Evolutionary conservation across 1,284 basidiomycete species (phyloP), one percentile per base, ranked within the genome.

Genomic region (Rhodotorula sp.): DNA sequence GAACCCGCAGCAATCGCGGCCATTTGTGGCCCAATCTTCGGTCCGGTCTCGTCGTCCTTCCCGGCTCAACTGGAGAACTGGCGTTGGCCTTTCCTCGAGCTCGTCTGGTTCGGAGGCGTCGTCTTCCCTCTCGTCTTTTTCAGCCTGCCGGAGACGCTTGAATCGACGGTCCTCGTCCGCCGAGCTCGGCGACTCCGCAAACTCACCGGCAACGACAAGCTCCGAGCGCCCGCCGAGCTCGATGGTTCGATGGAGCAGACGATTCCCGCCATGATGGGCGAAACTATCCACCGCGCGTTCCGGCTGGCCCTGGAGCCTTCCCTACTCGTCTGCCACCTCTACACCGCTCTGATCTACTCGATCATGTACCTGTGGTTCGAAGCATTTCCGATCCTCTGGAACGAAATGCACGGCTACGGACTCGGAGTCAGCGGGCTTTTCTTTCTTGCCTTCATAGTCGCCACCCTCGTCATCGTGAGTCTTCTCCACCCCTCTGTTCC

Each of bases 161-260:
- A 72, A 18, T 47, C 77, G 56, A 83, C 80, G 43, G 82, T 83
- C 64, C 79, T 83, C 34, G 67, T 75, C 61, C 75, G 80, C 39
- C 79, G 82, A 5, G 81, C 83, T 10, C 64, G 71, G 29, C 71
- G 82, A 8, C 76, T 83, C 5, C 78, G 83, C 43, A 78, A 79
- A 58, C 58, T 79, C 1, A 83, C 83, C 0, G 80, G 81, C 3
- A 82, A 83, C 76, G 47, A 73, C 10, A 65, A 80, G 48, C 75
- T 83, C 26, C 76, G 73, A 39, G 78, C 79, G 23, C 77, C 81
- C 54, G 79, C 79, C 59, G 82, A 83, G 73, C 69, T 78, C 48
- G 75, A 80, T 26, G 49, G 74, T 23, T 68, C 39, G 10, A 64
- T 59, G 20, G 61, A 52, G 3, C 48, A 54, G 43, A 56, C 43